These are phyloP conservation scores for Ilyonectria robusta DNA, from an alignment of 2,329 filamentous ascomycete species.

Conservation along the genomic window DNA sequence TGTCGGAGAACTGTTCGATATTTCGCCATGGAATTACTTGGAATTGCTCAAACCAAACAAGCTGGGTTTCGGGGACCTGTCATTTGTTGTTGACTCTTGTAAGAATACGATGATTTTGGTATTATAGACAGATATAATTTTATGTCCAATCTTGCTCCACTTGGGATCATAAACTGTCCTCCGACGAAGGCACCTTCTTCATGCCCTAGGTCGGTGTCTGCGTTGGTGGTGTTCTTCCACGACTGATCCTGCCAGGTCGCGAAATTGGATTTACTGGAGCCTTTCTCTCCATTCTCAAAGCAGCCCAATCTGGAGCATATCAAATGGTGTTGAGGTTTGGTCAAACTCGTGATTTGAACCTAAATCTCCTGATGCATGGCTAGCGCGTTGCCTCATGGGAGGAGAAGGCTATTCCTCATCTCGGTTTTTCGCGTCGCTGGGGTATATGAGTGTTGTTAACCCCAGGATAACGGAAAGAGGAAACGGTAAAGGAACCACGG, in stretches of 20 bases:
- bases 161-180: neutral
- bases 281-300: too few species aligned
- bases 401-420: neutral
- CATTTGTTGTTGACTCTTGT: slow-evolving; percentile 18
- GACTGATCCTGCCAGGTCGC: neutral
- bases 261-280: neutral
- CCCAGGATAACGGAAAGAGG: slow-evolving; percentile 27
- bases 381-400: neutral
- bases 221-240: neutral
- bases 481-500: slow-evolving; percentile 32
- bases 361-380: neutral
- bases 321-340: neutral
- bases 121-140: neutral
- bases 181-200: neutral
- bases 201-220: too few species aligned
- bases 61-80: neutral
- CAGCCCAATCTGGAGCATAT: too few species aligned
- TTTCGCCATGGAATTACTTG: neutral
- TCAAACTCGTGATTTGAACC: neutral
- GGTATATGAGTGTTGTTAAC: slow-evolving; percentile 28
- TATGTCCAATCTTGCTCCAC: neutral
- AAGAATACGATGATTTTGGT: slow-evolving; percentile 4
- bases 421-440: slow-evolving; percentile 1
- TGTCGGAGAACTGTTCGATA: neutral
- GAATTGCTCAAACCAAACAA: neutral